These are phyloP conservation scores for Trichoderma aggressivum DNA, from an alignment of 2,329 filamentous ascomycete genomes.

Conservation along the genomic window DNA sequence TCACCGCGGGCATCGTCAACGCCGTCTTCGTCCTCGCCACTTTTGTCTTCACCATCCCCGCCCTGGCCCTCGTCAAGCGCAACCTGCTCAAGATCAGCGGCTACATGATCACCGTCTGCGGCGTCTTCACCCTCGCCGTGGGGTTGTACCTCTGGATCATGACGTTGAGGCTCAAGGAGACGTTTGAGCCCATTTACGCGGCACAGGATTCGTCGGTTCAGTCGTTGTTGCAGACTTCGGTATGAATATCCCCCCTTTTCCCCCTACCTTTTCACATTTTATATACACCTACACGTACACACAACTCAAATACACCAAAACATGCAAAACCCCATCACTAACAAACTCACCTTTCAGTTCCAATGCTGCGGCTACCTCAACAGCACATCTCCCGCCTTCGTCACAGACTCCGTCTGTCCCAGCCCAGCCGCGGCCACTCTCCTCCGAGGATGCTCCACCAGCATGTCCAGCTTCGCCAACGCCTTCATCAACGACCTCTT, in stretches of 20 bases:
- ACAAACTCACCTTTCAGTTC: slow-evolving; percentile 51
- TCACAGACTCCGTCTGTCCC: slow-evolving; percentile 64
- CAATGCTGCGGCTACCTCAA: slow-evolving; percentile 78
- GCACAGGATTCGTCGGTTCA: slow-evolving; percentile 56
- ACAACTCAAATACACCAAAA: neutral
- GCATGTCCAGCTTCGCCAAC: slow-evolving; percentile 67
- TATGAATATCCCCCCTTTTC: slow-evolving; percentile 37
- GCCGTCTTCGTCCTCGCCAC: slow-evolving; percentile 67
- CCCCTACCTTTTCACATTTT: neutral
- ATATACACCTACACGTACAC: neutral
- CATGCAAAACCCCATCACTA: neutral
- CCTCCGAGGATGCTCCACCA: slow-evolving; percentile 64
- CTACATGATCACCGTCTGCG: slow-evolving; percentile 60
- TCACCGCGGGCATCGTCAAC: slow-evolving; percentile 68
- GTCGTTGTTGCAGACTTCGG: slow-evolving; percentile 66
- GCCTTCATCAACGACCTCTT: slow-evolving; percentile 72
- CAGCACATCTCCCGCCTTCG: slow-evolving; percentile 67
- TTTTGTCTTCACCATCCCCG: slow-evolving; percentile 67
- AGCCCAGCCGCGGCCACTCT: slow-evolving; percentile 68
- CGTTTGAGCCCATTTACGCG: slow-evolving; percentile 60
- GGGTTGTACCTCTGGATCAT: slow-evolving; percentile 70
- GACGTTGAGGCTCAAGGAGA: slow-evolving; percentile 64
- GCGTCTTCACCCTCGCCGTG: slow-evolving; percentile 61
- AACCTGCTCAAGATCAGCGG: slow-evolving; percentile 68
- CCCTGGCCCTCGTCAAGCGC: slow-evolving; percentile 64